These are phyloP conservation scores for Biscogniauxia mediterranea DNA, from an alignment of 2,329 filamentous ascomycete species.

Conservation along the genomic window DNA sequence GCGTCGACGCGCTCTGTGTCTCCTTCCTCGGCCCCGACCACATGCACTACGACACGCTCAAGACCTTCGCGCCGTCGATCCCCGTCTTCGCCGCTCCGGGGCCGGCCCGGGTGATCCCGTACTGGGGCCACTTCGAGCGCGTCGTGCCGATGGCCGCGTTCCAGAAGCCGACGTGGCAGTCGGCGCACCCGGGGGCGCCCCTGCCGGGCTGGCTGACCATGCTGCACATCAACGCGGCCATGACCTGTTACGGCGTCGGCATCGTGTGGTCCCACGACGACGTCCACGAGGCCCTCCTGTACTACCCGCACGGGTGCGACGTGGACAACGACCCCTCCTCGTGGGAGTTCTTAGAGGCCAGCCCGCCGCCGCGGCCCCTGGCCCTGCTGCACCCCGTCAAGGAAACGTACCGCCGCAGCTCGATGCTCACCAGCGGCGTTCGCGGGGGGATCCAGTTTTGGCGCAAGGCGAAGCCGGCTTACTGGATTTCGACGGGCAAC, in stretches of 20 bases:
- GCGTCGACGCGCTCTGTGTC: constrained; percentile 17
- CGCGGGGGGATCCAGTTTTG: constrained; percentile 9
- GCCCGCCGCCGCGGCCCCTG: neutral
- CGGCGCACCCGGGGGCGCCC: constrained; percentile 6
- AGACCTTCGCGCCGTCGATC: constrained; percentile 11
- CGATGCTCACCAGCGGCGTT: constrained; percentile 1
- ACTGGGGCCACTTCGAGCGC: constrained; percentile 14
- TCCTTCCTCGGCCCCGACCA: constrained; percentile 11
- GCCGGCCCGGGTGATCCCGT: constrained; percentile 2
- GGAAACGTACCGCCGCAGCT: constrained; percentile 5
- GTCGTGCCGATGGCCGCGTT: constrained; percentile 2
- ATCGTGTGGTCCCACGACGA: constrained; percentile 11
- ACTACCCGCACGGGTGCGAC: constrained; percentile 11
- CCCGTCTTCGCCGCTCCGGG: constrained; percentile 13
- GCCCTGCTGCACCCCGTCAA: constrained; percentile 17
- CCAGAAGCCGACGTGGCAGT: constrained; percentile 6
- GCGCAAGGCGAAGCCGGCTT: constrained; percentile 3
- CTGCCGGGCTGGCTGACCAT: constrained; percentile 15
- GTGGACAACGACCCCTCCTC: neutral
- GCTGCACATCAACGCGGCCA: neutral
- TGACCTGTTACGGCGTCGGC: constrained; percentile 2
- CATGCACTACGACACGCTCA: constrained; percentile 11
- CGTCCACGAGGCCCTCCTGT: constrained; percentile 10
- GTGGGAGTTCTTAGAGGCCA: constrained; percentile 6
- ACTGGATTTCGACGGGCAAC: constrained; percentile 12